Evolutionary conservation across 768 basidiomycete species (phyloP), one percentile per base, ranked within the genome.

Genomic region (Mycena belliarum): DNA sequence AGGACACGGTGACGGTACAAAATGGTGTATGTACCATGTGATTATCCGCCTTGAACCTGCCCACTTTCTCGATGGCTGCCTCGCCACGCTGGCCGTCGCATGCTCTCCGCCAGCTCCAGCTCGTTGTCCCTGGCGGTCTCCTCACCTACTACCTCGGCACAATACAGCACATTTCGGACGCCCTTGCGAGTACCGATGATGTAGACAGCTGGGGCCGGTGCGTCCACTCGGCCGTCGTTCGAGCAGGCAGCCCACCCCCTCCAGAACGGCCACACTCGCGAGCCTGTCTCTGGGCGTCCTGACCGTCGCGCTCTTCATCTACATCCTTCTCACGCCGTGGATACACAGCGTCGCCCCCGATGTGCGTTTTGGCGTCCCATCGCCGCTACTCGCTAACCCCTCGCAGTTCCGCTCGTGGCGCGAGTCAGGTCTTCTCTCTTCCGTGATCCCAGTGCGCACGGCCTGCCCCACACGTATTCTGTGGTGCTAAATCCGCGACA

Each of bases 321-420:
- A 89, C 63, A 79, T 93, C 32, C 72, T 93, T 14, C 67, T 86
- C 49, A 74, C 86, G 26, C 88, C 87, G n/a, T 78, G 84, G 75
- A 74, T 87, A 28, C 80, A 81, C 55, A 88, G 87, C 20, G 79
- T 83, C 52, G 81, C 86, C 61, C 86, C 88, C 33, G 81, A 91
- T 65, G 89, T 92, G 68, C 64, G 85, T 79, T 26, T 38, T 10
- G 16, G 15, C 4, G 24, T 20, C 26, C 38, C 10, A 47, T 23
- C 23, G 20, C 20, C 21, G 33, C 11, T 10, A n/a, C 40, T 23
- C 37, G 16, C 28, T 46, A 28, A 46, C 21, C 33, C 38, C 11
- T 35, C 32, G 29, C 66, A 92, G 90, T 91, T 89, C 66, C 84
- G 79, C 45, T 81, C 82, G 16, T 92, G 90, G 90, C 77, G 86